Evolutionary conservation across 345 rosid species (phyloP), one percentile per base, ranked within the genome.

Genomic region (Gossypioides kirkii): DNA sequence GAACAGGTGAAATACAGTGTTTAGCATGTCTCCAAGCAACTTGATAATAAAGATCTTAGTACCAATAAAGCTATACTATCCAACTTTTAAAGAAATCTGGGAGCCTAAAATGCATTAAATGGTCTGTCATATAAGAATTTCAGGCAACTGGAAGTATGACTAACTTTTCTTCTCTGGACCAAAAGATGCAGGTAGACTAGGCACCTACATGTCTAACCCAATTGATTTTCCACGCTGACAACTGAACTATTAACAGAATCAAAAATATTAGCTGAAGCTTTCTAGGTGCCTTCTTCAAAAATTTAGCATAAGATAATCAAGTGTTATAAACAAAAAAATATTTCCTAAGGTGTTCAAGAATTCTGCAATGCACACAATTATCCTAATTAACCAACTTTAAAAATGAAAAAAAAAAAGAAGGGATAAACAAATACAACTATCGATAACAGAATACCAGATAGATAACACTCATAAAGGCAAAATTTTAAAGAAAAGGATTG

Each of bases 401-500:
- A 41, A 45, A 61, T 8, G 3, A 8, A 50, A 4, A 14, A 4
- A 38, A 55, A 10, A 16, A 16, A 18, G 26, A 11, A 18, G 9
- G 18, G 18, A 38, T n/a, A 6, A 14, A 38, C 52, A 73, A 41
- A 10, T 25, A 45, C 42, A 63, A 47, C 36, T 64, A 38, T 26
- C 13, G 36, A 41, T 18, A 45, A 73, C 23, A 38, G 69, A 22
- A 23, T 65, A 23, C n/a, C 22, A 9, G 13, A 10, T 56, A 14
- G 6, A 54, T 58, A 72, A 64, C 66, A 73, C 56, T 69, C 43
- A 73, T 20, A 50, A 69, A 49, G 45, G 20, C 12, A 50, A 49
- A 69, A 26, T 13, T 55, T 22, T 4, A 49, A 69, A 52, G 11
- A 16, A 70, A 55, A 61, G 65, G 18, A 71, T 49, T 7, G 5